Base-by-base conservation (phyloP, 1,139 yeast genomes). In the Saccharomyces hybrid region DNA sequence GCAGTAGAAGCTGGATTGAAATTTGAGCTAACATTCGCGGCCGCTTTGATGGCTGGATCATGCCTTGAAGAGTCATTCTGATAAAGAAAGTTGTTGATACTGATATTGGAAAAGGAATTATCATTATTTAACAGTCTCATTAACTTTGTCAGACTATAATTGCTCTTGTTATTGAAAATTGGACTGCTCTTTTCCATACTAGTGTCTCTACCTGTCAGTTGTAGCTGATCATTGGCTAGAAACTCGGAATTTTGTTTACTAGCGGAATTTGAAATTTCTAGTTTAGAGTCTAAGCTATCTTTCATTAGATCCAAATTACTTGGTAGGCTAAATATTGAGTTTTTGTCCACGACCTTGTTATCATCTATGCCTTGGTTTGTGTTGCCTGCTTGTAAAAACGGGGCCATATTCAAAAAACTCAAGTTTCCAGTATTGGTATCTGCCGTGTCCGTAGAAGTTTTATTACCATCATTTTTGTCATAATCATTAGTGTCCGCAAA, bases 41-140 rank as follows among this genome's bases (percentile, higher is more conserved):
- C 42, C 1, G 42, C 23, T 38, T 16, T 38, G 3, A n/a, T 13
- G 9, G 34, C 42, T 38, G 42, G 11, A 38, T 38, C 42, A 4
- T 16, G n/a, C 8, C 13, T 7, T 14, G 23, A 5, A 16, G 42
- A 38, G n/a, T 38, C 42, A 16, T 38, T 38, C n/a, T 38, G 42
- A 16, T 38, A 38, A 8, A 38, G 42, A 38, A 38, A 38, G 42
- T 38, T 38, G 23, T 38, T 38, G 42, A 31, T 29, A 48, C 34
- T 48, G 6, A 23, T 29, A 25, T 25, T 44, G n/a, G 52, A 13
- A 7, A 19, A n/a, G n/a, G 44, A 34, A 26, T 34, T 19, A 11
- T 50, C 52, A 25, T 27, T 32, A 13, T 51, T 51, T n/a, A 51
- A n/a, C 28, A 51, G 14, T 19, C 41, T 28, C 53, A 51, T 51